These are phyloP conservation scores for Cordyceps pruinosa DNA, from an alignment of 2,329 filamentous ascomycete genomes.

Conservation along the genomic window DNA sequence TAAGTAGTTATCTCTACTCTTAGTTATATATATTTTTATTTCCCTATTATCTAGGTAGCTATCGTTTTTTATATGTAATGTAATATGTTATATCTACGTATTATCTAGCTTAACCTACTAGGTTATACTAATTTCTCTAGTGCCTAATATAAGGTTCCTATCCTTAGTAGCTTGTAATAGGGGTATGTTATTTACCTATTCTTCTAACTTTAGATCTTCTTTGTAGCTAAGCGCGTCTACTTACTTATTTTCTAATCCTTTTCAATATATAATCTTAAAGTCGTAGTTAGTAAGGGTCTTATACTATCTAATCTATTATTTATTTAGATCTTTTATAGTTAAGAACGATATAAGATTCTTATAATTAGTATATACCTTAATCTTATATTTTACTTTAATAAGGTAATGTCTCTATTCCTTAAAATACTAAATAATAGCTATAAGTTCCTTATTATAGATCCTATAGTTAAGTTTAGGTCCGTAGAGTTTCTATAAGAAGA, in stretches of 20 bases:
- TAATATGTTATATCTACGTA: no score
- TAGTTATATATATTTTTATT: no score
- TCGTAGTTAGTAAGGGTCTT: background rate
- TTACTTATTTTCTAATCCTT: background rate
- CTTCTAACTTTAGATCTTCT: conserved; percentile 19
- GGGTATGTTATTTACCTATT: no score
- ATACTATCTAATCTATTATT: no score
- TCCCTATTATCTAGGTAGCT: no score
- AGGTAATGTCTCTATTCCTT: conserved; percentile 21
- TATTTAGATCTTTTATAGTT: background rate
- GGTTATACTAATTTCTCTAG: no score
- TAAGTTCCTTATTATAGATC: conserved; percentile 1
- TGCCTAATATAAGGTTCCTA: no score
- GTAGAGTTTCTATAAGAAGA: background rate
- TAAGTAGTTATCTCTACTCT: no score
- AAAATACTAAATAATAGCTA: conserved; percentile 19
- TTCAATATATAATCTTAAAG: background rate
- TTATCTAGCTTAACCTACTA: no score
- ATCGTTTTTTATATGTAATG: no score
- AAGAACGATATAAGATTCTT: background rate
- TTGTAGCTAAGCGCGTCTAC: background rate
- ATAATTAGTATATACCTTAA: conserved; percentile 19
- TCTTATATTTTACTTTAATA: conserved; percentile 13
- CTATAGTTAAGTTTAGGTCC: background rate
- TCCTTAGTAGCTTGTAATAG: no score